phyloP scores from a whole-genome alignment of 768 basidiomycete genomes.

The Cubamyces lactineus region DNA sequence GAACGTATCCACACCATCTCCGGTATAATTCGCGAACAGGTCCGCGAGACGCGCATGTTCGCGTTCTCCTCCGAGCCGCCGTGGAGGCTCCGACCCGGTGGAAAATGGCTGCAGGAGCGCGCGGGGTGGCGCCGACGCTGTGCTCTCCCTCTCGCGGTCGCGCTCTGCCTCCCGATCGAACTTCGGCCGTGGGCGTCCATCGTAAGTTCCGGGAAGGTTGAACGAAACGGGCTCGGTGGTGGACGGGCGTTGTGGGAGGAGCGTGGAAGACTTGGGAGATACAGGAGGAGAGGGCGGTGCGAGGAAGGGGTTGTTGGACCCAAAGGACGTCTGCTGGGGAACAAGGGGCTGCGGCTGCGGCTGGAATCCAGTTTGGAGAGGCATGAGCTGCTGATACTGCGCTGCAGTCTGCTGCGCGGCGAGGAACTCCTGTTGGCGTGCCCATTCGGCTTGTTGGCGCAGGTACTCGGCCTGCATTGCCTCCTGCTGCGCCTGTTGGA shows the following conservation, averaged over 20 bases:
- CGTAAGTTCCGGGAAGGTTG: constrained; percentile 27
- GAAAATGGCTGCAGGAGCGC: constrained; percentile 35
- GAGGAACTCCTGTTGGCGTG: constrained; percentile 59
- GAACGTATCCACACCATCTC: constrained; percentile 92
- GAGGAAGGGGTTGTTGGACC: constrained; percentile 34
- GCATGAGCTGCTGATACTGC: constrained; percentile 46
- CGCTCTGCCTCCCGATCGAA: neutral
- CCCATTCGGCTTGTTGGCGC: constrained; percentile 62
- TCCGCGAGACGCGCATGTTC: constrained; percentile 68
- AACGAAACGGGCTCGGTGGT: constrained; percentile 23
- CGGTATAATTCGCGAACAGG: constrained; percentile 77
- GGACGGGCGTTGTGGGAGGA: constrained; percentile 43
- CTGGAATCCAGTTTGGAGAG: constrained; percentile 46
- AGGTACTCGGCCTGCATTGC: constrained; percentile 58
- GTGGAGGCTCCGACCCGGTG: constrained; percentile 16
- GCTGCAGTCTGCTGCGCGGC: constrained; percentile 37
- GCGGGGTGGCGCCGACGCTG: constrained; percentile 11
- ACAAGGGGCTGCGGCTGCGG: constrained; percentile 55
- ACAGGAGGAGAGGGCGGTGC: constrained; percentile 33
- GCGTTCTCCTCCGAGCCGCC: constrained; percentile 11
- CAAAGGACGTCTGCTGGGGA: constrained; percentile 60
- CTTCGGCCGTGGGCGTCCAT: constrained; percentile 6
- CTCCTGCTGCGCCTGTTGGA: constrained; percentile 87
- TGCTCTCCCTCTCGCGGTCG: neutral
- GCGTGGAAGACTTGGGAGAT: constrained; percentile 46